A percentile compares a stretch with the other conserved stretches of the same genome.
phyloP scores from a whole-genome alignment of 495 filamentous ascomycete species.

The Podospora bellae-mahoneyi region DNA sequence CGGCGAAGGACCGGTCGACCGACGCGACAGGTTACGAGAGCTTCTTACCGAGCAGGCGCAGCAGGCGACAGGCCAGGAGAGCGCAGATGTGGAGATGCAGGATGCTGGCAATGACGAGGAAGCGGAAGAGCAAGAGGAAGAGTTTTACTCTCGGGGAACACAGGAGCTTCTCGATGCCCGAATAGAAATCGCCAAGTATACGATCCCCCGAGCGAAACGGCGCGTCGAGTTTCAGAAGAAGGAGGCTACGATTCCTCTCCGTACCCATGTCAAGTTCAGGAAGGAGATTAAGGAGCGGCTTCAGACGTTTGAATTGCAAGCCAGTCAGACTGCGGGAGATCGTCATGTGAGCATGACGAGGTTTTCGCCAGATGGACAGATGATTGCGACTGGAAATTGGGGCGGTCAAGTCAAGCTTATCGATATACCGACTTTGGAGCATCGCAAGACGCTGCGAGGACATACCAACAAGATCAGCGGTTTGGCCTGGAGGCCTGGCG shows the following conservation, averaged over 20 bases:
- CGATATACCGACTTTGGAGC: conserved; percentile 75
- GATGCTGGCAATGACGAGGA: conserved; percentile 67
- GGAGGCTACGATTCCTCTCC: conserved; percentile 76
- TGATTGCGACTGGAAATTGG: conserved; percentile 89
- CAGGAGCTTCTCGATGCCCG: conserved; percentile 72
- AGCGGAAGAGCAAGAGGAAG: conserved; percentile 76
- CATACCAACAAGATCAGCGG: conserved; percentile 88
- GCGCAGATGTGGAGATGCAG: conserved; percentile 57
- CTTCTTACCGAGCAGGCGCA: conserved; percentile 74
- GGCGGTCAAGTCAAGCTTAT: conserved; percentile 82
- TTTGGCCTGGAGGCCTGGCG: conserved; percentile 80
- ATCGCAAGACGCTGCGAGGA: conserved; percentile 67
- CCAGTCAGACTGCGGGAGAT: conserved; percentile 87
- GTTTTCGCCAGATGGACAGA: conserved; percentile 81
- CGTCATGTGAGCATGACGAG: conserved; percentile 84
- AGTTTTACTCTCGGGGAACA: conserved; percentile 87
- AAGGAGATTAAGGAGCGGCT: conserved; percentile 84
- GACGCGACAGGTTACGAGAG: conserved; percentile 82
- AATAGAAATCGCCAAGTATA: conserved; percentile 78
- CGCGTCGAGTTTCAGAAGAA: conserved; percentile 71
- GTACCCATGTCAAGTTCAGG: conserved; percentile 86
- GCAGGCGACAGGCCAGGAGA: conserved; percentile 45
- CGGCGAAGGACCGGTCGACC: conserved; percentile 81
- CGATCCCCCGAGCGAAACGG: conserved; percentile 74
- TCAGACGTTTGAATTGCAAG: conserved; percentile 79